A percentile compares a stretch with the other conserved stretches of the same genome.
Evolutionary conservation across 1,139 yeast genomes (phyloP).

Genomic region (Pichia sp.): DNA sequence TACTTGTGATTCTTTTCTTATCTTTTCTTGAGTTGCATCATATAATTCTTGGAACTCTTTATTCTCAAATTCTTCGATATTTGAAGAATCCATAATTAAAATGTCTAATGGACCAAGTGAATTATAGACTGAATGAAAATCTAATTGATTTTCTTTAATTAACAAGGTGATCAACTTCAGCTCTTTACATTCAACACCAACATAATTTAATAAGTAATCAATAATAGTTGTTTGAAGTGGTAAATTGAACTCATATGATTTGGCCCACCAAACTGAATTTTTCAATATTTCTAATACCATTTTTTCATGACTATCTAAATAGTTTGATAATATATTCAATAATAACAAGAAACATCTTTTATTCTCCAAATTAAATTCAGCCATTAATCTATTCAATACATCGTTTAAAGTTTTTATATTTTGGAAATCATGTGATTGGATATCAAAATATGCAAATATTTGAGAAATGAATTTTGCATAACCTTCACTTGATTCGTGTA

Average conservation of each 20-base stretch:
- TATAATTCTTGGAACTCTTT: constrained; percentile 40
- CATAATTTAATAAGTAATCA: constrained; percentile 40
- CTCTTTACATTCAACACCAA: constrained; percentile 35
- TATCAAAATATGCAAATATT: constrained; percentile 39
- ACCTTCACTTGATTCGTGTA: constrained; percentile 81
- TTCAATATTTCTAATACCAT: constrained; percentile 44
- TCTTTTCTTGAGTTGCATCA: constrained; percentile 39
- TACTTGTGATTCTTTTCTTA: constrained; percentile 56
- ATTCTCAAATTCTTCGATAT: constrained; percentile 20
- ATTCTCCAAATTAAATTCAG: constrained; percentile 75
- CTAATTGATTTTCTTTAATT: constrained; percentile 63
- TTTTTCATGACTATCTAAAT: constrained; percentile 39
- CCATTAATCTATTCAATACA: constrained; percentile 55
- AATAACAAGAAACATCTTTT: constrained; percentile 53
- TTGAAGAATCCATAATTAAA: constrained; percentile 33
- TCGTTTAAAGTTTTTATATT: constrained; percentile 44
- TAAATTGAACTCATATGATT: constrained; percentile 31
- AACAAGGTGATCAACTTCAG: constrained; percentile 43
- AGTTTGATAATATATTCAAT: constrained; percentile 29
- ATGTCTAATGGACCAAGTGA: constrained; percentile 38
- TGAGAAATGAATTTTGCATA: constrained; percentile 60
- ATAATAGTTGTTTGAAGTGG: constrained; percentile 47
- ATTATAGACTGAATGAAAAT: constrained; percentile 56
- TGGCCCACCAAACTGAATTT: constrained; percentile 43
- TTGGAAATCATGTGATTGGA: constrained; percentile 34